Base-by-base conservation (phyloP, 2,329 filamentous ascomycete genomes). In the Botrytis pseudocinerea region DNA sequence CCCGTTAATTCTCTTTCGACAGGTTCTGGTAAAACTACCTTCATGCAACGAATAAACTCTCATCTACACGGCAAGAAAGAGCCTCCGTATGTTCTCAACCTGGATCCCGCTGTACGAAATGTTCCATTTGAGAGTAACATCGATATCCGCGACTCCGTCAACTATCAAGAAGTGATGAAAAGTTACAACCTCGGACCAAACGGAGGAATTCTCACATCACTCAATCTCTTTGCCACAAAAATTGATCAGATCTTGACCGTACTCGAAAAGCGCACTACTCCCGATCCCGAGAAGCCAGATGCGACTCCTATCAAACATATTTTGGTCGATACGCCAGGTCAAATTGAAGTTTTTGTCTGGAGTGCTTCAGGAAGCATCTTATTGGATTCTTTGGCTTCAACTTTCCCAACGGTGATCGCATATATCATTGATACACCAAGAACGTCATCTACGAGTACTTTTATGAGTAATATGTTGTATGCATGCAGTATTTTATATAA, bases 391-490 rank as follows among this genome's bases (percentile, higher is more conserved):
- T 87, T 99, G 69, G 96, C 97, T 0, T 96, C 93, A 6, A 94
- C 93, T 0, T 98, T 99, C 81, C 96, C 97, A 0, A 99, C 97
- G 0, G 94, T 99, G 59, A 94, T 99, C 78, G 96, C 96, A 73
- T 99, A 98, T 83, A 89, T 99, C 74, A 97, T 99, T 82, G 96
- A 99, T 83, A 99, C 96, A 2, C 96, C 97, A 5, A 91, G 96
- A 71, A 97, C 95, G 22, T 90, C 92, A 51, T 97, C 94, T 57
- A 98, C 96, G 0, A 95, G 92, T 76, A 99, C 96, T 0, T 99
- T 99, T 83, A 99, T 99, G 96, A 97, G 93, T 82, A 99, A 99
- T 84, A 99, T 99, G 96, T 90, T 99, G 61, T 99, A 99, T 83
- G 96, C 96, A 35, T 98, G 96, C 86, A 97, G 93, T 74, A 99